These are phyloP conservation scores for Claviceps maximensis DNA, from an alignment of 2,329 filamentous ascomycete species.

Conservation along the genomic window DNA sequence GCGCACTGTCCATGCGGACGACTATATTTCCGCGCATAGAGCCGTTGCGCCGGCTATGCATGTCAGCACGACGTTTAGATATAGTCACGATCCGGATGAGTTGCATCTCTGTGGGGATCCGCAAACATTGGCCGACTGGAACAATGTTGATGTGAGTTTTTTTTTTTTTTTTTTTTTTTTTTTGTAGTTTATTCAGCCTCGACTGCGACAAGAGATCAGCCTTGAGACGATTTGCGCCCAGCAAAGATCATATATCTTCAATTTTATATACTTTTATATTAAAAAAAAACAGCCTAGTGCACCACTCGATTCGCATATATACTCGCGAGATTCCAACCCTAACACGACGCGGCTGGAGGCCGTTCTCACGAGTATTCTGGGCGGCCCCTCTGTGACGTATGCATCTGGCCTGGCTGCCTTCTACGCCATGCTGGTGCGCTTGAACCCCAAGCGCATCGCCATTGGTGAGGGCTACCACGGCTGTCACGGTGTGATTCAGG, in stretches of 20 bases:
- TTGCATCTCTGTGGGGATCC: constrained; percentile 28
- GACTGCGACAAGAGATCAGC: no score
- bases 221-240: no score
- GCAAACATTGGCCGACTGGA: constrained; percentile 34
- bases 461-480: constrained; percentile 86
- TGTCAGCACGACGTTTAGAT: constrained; percentile 83
- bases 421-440: constrained; percentile 70
- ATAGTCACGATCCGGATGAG: constrained; percentile 54
- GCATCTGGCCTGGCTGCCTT: constrained; percentile 76
- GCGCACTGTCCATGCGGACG: constrained; percentile 69
- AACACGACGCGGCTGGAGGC: constrained; percentile 78
- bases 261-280: no score
- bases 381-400: constrained; percentile 62
- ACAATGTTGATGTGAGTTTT: constrained; percentile 41
- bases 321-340: constrained; percentile 68
- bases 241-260: no score
- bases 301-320: constrained; percentile 55
- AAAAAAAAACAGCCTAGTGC: constrained; percentile 23
- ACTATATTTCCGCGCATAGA: constrained; percentile 56
- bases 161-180: not conserved
- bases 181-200: no score
- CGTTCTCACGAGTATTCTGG: constrained; percentile 60
- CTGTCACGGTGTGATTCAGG: constrained; percentile 68
- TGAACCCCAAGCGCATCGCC: constrained; percentile 72
- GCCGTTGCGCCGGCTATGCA: constrained; percentile 86